Evolutionary conservation across 1,139 yeast genomes (phyloP).

Genomic region (Candida pseudocylindracea): DNA sequence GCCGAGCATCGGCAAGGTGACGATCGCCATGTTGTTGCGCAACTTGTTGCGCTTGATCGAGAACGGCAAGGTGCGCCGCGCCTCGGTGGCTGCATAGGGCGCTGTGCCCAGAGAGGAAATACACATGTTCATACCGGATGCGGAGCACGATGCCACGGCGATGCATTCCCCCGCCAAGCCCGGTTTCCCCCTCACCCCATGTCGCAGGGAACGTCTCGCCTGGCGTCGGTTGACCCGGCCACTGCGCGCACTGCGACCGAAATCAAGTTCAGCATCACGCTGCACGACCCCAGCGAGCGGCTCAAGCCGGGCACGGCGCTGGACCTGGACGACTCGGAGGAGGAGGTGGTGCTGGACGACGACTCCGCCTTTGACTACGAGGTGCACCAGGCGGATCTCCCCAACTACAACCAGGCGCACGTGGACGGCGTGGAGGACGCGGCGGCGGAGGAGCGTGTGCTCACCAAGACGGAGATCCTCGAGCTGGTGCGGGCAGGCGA

Average conservation of each 20-base stretch:
- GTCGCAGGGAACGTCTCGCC: too few relatives aligned
- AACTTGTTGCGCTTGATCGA: slow-evolving; percentile 64
- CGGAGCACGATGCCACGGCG: too few relatives aligned
- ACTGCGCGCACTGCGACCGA: slow-evolving; percentile 5
- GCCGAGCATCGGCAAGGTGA: slow-evolving; percentile 90
- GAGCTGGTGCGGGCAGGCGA: slow-evolving; percentile 25
- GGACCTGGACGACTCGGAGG: slow-evolving; percentile 21
- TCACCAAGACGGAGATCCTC: slow-evolving; percentile 32
- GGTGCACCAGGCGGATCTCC: slow-evolving; percentile 35
- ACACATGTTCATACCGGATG: too few relatives aligned
- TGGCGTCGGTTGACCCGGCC: too few relatives aligned
- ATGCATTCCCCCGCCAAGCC: too few relatives aligned
- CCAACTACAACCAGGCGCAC: slow-evolving; percentile 24
- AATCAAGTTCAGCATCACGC: slow-evolving; percentile 23
- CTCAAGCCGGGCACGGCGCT: slow-evolving; percentile 6
- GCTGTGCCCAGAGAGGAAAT: too few relatives aligned
- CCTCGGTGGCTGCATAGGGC: background rate
- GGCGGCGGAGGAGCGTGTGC: slow-evolving; percentile 35
- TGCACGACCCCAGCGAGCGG: slow-evolving; percentile 40
- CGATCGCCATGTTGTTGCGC: slow-evolving; percentile 81
- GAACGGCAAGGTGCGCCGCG: slow-evolving; percentile 17
- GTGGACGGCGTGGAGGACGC: slow-evolving; percentile 31
- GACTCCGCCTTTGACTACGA: slow-evolving; percentile 34
- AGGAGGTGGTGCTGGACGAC: slow-evolving; percentile 44
- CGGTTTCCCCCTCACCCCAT: too few relatives aligned